A percentile compares a stretch with the other conserved stretches of the same genome.
Evolutionary conservation across 2,329 filamentous ascomycete genomes (phyloP).

Genomic region (Alternaria consortialis): DNA sequence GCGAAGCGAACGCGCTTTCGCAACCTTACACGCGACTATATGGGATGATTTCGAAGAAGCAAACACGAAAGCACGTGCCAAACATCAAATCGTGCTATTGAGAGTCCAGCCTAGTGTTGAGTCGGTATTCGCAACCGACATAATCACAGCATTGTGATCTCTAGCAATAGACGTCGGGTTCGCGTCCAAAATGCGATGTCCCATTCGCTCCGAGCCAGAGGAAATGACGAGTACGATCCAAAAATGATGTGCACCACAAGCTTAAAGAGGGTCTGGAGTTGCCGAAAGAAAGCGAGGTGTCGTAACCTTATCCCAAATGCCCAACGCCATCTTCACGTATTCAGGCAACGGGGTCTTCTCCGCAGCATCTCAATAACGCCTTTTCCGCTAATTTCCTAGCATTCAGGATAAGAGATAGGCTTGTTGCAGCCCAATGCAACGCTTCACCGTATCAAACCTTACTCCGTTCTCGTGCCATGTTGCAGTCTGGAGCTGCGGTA

Average conservation of each 20-base stretch:
- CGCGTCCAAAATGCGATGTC: not conserved
- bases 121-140: not conserved
- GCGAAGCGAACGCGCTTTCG: not conserved
- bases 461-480: not conserved
- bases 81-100: not conserved
- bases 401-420: not conserved
- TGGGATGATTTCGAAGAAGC: not conserved
- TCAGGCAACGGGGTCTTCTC: constrained; percentile 8
- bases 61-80: not conserved
- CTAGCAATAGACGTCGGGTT: not conserved
- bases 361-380: not conserved
- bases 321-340: not conserved
- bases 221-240: not conserved
- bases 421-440: constrained; percentile 7
- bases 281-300: constrained; percentile 10
- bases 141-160: not conserved
- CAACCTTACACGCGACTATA: not conserved
- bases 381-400: not conserved
- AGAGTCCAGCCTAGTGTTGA: not conserved
- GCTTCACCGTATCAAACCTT: constrained; percentile 7
- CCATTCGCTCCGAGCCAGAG: not conserved
- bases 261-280: not conserved
- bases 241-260: not conserved
- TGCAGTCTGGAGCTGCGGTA: not conserved
- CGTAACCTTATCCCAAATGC: constrained; percentile 4